Evolutionary conservation across 176 grass and related monocot genomes (phyloP), one percentile per base, ranked within the genome.

Genomic region (Rhipidocladum racemiflorum): DNA sequence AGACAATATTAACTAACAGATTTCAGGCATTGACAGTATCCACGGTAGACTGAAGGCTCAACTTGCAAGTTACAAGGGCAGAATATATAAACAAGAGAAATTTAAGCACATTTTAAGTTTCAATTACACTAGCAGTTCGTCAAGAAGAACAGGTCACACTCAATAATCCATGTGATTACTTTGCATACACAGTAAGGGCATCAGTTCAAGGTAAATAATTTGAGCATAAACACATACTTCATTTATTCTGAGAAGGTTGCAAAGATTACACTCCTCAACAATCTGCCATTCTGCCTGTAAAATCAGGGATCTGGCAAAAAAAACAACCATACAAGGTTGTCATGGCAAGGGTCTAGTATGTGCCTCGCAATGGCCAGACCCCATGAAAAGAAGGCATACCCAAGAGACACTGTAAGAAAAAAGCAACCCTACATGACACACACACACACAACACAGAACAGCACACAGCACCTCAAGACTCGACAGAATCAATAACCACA

Each of bases 271-370:
- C 89, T 86, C 56, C 91, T 85, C 87, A 85, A 74, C 80, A 88
- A 72, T 61, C 72, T 79, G 79, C 93, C 80, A 88, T 68, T 61
- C 72, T 79, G 79, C 93, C 89, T 88, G 91, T 61, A 90, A 93
- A 99, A 96, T 12, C 16, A 40, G 88, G 85, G 83, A 84, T 74
- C 77, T 78, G 88, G 79, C 49, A 23, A 87, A 82, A 98, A 92
- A 93, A 95, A 90, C 92, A 95, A 95, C 92, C 92, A 89, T 86
- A 85, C 39, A 93, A 77, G 91, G 86, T 76, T 87, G 96, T 88
- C 64, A 81, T 87, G 65, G 84, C 90, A 77, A 77, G 59, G 84
- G 75, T 83, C 60, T 85, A 91, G 86, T 90, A 91, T 69, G 83
- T 63, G 72, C 76, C 86, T 87, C 21, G 55, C 86, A 61, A 83